Conservation (phyloP, 352 stramenopile genomes). For the Pythium dissotocum region DNA sequence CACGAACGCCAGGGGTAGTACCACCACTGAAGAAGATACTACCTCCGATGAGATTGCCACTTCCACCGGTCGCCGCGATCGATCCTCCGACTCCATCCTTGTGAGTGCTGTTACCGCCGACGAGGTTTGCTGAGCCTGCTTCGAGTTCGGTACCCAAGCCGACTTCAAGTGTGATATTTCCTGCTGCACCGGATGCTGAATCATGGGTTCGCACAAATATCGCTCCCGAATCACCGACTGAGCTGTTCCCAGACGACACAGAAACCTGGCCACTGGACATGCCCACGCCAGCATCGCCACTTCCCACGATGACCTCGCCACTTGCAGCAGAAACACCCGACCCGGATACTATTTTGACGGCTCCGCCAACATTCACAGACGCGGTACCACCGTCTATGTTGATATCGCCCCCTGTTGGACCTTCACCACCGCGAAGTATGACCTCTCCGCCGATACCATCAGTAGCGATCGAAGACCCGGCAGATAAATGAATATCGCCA, state of each 20-base stretch:
- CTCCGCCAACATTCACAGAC: constrained; percentile 16
- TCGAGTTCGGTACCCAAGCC: constrained; percentile 28
- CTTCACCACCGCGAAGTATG: background rate
- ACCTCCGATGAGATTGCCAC: constrained; percentile 32
- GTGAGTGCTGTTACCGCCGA: constrained; percentile 31
- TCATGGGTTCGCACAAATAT: constrained; percentile 30
- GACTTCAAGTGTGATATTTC: constrained; percentile 29
- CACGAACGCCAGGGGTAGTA: constrained; percentile 31
- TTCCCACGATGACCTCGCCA: constrained; percentile 34
- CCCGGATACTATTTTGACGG: constrained; percentile 19
- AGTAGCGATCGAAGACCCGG: background rate
- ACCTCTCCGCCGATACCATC: constrained; percentile 11
- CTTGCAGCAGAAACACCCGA: constrained; percentile 27
- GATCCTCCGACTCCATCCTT: constrained; percentile 32
- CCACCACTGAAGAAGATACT: constrained; percentile 31
- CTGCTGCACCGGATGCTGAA: constrained; percentile 24
- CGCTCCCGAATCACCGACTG: constrained; percentile 25
- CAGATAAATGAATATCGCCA: background rate
- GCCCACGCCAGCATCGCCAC: constrained; percentile 15
- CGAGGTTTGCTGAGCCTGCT: constrained; percentile 30
- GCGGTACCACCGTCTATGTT: constrained; percentile 3
- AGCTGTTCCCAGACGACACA: constrained; percentile 29
- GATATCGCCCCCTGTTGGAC: constrained; percentile 14
- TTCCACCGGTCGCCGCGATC: constrained; percentile 33
- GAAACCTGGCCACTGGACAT: constrained; percentile 34